These are phyloP conservation scores for Macadamia tetraphylla DNA, from an alignment of 164 flowering plant species.

Conservation along the genomic window DNA sequence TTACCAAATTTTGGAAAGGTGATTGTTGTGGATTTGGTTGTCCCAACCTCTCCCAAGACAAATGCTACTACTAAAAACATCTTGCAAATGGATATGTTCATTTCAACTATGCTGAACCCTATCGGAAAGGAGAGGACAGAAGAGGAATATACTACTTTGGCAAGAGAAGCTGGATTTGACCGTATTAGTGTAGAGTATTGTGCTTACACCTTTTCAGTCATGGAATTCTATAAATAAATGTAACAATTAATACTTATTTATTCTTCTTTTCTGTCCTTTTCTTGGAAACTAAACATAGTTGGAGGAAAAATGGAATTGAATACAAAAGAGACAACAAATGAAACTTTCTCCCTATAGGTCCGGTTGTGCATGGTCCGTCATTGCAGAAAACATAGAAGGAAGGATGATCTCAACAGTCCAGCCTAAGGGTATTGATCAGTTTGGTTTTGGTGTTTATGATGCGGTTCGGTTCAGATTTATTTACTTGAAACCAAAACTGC, in stretches of 20 bases:
- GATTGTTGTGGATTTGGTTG: not conserved
- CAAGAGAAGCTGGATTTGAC: conserved; percentile 11
- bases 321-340: too few species aligned
- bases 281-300: too few species aligned
- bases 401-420: too few species aligned
- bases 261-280: too few species aligned
- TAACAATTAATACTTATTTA: not conserved
- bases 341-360: too few species aligned
- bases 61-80: not conserved
- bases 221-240: conserved; percentile 21
- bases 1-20: not conserved
- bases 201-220: conserved; percentile 20
- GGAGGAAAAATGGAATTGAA: too few species aligned
- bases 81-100: conserved; percentile 3
- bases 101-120: conserved; percentile 13
- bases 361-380: too few species aligned
- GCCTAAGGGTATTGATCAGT: too few species aligned
- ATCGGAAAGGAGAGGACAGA: conserved; percentile 23
- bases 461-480: too few species aligned
- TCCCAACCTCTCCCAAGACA: not conserved
- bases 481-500: too few species aligned
- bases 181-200: conserved; percentile 5
- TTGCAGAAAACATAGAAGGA: too few species aligned
- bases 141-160: conserved; percentile 17
- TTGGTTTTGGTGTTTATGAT: too few species aligned